Evolutionary conservation across 2,329 filamentous ascomycete genomes (phyloP), one percentile per base, ranked within the genome.

Genomic region (Colletotrichum sp.): DNA sequence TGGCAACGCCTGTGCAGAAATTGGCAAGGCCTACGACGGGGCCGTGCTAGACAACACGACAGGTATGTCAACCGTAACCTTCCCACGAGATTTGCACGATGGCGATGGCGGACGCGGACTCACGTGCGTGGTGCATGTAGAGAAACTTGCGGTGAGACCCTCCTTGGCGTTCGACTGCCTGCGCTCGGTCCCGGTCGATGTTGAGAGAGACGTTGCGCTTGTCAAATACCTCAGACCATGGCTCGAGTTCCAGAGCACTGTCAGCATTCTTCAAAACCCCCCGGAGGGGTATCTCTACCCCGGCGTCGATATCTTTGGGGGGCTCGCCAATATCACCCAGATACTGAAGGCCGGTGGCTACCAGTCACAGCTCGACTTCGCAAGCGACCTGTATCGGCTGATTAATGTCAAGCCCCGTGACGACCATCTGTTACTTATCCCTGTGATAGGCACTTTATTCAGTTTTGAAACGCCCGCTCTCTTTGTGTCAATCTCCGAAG

Each of bases 271-370:
- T 8, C 66, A 69, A 21, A 64, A 67, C 6, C 78, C 79, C 2
- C 78, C 79, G 5, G 66, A 71, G 5, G 77, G 72, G 30, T 80
- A 80, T 60, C 69, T 80, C n/a, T 76, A 77, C 21, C 76, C 77
- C 0, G 78, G 77, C 6, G 78, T 80, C 28, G 78, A 80, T 28
- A 71, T 80, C 15, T 70, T 79, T 15, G 78, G 66, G 8, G 79
- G 79, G 7, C 32, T 80, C 13, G 26, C 75, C 9, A 76, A 78
- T 15, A 79, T 80, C 62, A 70, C 73, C 13, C 8, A 26, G 16
- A 73, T 74, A n/a, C 65, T 80, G 2, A 28, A 71, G 12, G 30
- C 71, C 15, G 72, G 61, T 3, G 52, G 56, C 8, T 80, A 80
- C 48, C 56, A 76, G 6, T 75, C 68, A 16, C 78, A 79, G 34